phyloP scores from a whole-genome alignment of 768 basidiomycete genomes.

The Cytidiella melzeri region DNA sequence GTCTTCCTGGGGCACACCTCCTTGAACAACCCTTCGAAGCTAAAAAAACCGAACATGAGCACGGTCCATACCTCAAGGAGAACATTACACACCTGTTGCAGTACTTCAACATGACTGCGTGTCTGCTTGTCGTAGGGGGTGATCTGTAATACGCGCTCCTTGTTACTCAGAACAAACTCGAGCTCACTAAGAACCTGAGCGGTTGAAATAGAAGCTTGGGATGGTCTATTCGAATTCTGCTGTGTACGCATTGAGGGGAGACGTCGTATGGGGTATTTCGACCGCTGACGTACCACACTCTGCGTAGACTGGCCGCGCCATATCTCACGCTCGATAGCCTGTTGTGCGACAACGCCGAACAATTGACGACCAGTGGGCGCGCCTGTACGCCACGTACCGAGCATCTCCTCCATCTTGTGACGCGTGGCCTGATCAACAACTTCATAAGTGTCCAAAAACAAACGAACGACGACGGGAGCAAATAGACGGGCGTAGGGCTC shows the following conservation, averaged over 20 bases:
- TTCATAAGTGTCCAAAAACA: constrained; percentile 85
- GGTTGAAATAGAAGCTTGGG: constrained; percentile 52
- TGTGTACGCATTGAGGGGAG: constrained; percentile 8
- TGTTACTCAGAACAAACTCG: constrained; percentile 75
- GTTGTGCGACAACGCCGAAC: constrained; percentile 76
- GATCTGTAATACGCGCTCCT: constrained; percentile 63
- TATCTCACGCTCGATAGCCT: constrained; percentile 77
- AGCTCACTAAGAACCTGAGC: constrained; percentile 79
- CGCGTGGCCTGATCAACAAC: constrained; percentile 80
- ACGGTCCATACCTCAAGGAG: neutral
- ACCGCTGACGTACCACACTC: constrained; percentile 21
- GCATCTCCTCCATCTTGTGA: constrained; percentile 97
- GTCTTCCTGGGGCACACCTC: constrained; percentile 76
- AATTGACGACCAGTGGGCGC: constrained; percentile 76
- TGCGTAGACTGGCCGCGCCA: constrained; percentile 55
- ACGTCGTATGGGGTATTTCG: neutral
- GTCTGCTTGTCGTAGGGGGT: constrained; percentile 70
- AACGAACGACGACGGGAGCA: constrained; percentile 68
- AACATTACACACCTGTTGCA: constrained; percentile 66
- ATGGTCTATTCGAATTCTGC: constrained; percentile 24
- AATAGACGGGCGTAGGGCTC: constrained; percentile 89
- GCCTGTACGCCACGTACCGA: constrained; percentile 90
- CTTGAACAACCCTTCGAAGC: constrained; percentile 70
- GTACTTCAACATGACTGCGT: constrained; percentile 66
- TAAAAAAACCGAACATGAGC: constrained; percentile 21